Percentiles rank a stretch among this genome's conserved stretches.
Evolutionary conservation across 176 grass and related monocot genomes (phyloP).

Genomic region (Oropetium thomaeum): DNA sequence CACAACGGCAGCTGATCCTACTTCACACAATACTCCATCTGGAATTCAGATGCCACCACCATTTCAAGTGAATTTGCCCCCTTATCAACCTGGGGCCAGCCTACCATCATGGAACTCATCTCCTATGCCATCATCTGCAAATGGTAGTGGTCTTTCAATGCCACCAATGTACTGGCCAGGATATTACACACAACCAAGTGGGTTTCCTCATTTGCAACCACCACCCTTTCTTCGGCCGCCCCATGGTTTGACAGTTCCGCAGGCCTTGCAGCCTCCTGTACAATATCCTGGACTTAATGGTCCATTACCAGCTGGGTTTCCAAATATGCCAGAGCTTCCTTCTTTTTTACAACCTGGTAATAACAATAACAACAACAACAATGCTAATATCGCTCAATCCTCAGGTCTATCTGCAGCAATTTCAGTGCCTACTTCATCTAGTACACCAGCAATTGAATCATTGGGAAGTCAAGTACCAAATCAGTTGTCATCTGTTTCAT

Average conservation of each 20-base stretch:
- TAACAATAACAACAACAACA: slow-evolving; percentile 19
- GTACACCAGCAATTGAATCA: slow-evolving; percentile 47
- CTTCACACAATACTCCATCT: slow-evolving; percentile 43
- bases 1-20: slow-evolving; percentile 44
- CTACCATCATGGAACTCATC: slow-evolving; percentile 60
- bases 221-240: slow-evolving; percentile 54
- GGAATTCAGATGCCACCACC: slow-evolving; percentile 53
- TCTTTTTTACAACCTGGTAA: slow-evolving; percentile 54
- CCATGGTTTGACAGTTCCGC: slow-evolving; percentile 52
- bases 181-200: slow-evolving; percentile 56
- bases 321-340: slow-evolving; percentile 69
- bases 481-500: slow-evolving; percentile 36
- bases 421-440: slow-evolving; percentile 36
- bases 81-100: slow-evolving; percentile 64
- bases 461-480: slow-evolving; percentile 47
- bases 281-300: slow-evolving; percentile 61
- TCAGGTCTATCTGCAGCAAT: slow-evolving; percentile 37
- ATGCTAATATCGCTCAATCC: slow-evolving; percentile 37
- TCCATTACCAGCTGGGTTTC: slow-evolving; percentile 54
- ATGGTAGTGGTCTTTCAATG: slow-evolving; percentile 58
- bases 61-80: slow-evolving; percentile 69
- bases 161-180: slow-evolving; percentile 82
- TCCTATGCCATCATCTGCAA: slow-evolving; percentile 46
- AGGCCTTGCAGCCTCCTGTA: slow-evolving; percentile 45
- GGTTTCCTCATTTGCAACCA: slow-evolving; percentile 63